Conservation (phyloP, 352 stramenopile genomes). For the Globisporangium ultimum region DNA sequence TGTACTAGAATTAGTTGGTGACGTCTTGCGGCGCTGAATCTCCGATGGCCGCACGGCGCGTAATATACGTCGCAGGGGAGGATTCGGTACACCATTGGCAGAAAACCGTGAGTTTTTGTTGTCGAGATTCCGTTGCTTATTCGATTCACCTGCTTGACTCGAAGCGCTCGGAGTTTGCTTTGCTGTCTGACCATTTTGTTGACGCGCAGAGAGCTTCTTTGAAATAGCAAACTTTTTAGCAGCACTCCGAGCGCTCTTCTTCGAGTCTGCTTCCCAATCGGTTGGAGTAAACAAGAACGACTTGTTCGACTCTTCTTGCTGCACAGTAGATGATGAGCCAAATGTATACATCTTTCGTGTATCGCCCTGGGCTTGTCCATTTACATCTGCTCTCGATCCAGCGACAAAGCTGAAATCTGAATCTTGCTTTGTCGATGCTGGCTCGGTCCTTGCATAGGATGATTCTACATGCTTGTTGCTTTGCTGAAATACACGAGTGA, state of each 20-base stretch:
- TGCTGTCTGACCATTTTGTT: too few species aligned
- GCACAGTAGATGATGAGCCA: neutral
- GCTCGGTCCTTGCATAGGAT: conserved; percentile 2
- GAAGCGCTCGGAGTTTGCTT: too few species aligned
- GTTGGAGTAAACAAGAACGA: neutral
- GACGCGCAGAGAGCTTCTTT: too few species aligned
- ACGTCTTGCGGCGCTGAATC: neutral
- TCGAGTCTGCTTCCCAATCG: neutral
- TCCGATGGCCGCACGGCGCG: conserved; percentile 9
- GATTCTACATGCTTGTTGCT: neutral
- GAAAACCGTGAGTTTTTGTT: too few species aligned
- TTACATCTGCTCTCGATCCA: conserved; percentile 9
- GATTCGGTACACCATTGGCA: neutral
- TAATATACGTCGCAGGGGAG: conserved; percentile 10
- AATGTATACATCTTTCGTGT: conserved; percentile 9
- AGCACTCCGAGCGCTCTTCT: neutral
- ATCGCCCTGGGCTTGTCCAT: neutral
- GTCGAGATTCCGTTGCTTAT: too few species aligned
- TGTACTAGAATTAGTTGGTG: too few species aligned
- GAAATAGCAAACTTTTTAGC: too few species aligned
- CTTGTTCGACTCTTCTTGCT: conserved; percentile 2
- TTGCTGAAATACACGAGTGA: conserved; percentile 34
- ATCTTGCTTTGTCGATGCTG: conserved; percentile 1
- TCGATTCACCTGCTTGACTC: too few species aligned
- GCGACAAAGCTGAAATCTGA: conserved; percentile 11